Base-by-base conservation (phyloP, 139 green algal species). In the Chlorella sp. region DNA sequence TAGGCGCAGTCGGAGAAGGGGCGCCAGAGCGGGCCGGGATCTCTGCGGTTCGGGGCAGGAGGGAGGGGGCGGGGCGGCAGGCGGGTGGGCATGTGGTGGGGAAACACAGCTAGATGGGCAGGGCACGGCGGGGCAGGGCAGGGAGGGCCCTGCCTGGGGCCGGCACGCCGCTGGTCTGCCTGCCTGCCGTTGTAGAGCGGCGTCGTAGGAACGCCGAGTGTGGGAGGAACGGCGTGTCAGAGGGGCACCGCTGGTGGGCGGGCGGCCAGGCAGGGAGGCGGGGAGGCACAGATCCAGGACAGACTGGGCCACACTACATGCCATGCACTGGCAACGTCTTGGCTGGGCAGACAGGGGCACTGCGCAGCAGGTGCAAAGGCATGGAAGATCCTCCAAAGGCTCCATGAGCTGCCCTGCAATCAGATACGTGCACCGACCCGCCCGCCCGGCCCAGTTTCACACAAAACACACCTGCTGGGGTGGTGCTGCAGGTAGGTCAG, bases 401-500 rank as follows among this genome's bases (percentile, higher is more conserved):
- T 9, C 48, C 48, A 5, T 57, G 7, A 9, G 5, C 48, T 57
- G 48, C 64, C 3, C 64, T 73, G 64, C 64, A 4, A 73, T 26
- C 22, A 9, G 2, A 73, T 73, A 7, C 21, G 64, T 30, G 64
- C 22, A 14, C 24, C 22, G 21, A 73, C 48, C 48, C 48, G n/a
- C n/a, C n/a, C n/a, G n/a, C n/a, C n/a, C n/a, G n/a, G n/a, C n/a
- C n/a, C n/a, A n/a, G 28, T 14, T 39, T n/a, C 28, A 30, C 22
- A 22, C 9, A 11, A 19, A 34, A n/a, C 82, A 7, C 82, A 86
- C 82, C 82, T 76, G 57, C 28, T 14, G 32, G 19, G 26, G 60
- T 86, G 82, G n/a, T 37, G 22, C 60, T 76, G 82, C 57, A 86
- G 57, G 82, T 86, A 86, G 0, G 5, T 0, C 34, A 86, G 82